Evolutionary conservation across 768 basidiomycete genomes (phyloP).

Genomic region (Tylopilus subfusipes): DNA sequence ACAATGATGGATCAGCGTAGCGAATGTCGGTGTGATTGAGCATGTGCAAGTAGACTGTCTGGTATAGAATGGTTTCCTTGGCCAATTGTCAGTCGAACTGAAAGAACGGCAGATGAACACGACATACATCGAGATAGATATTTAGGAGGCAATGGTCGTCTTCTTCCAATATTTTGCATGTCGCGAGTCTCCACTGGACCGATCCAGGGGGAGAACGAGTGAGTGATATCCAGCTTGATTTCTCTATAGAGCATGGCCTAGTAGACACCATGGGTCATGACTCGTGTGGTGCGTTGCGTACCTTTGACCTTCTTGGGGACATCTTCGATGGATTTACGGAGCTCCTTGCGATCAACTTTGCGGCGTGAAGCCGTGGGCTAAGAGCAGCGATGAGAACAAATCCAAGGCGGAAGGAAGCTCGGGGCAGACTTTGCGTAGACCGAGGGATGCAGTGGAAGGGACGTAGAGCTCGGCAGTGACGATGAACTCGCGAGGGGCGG

Average conservation of each 20-base stretch:
- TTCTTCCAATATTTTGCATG: slow-evolving; percentile 68
- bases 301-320: slow-evolving; percentile 58
- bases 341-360: slow-evolving; percentile 52
- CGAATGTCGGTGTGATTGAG: slow-evolving; percentile 80
- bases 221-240: slow-evolving; percentile 67
- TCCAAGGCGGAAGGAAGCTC: not conserved
- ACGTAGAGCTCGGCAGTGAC: slow-evolving; percentile 62
- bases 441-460: slow-evolving; percentile 46
- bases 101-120: not conserved
- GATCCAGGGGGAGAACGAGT: slow-evolving; percentile 45
- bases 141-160: slow-evolving; percentile 64
- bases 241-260: slow-evolving; percentile 44
- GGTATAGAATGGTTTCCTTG: slow-evolving; percentile 70
- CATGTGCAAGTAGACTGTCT: slow-evolving; percentile 68
- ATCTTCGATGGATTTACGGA: slow-evolving; percentile 40
- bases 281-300: slow-evolving; percentile 28
- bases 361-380: slow-evolving; percentile 49
- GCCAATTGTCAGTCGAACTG: slow-evolving; percentile 9
- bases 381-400: slow-evolving; percentile 11
- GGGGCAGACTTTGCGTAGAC: slow-evolving; percentile 55
- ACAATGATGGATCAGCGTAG: slow-evolving; percentile 69
- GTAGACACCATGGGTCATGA: not conserved
- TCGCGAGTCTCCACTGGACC: slow-evolving; percentile 71
- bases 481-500: slow-evolving; percentile 47
- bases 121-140: slow-evolving; percentile 69